A percentile compares a stretch with the other conserved stretches of the same genome.
phyloP scores from a whole-genome alignment of 2,329 filamentous ascomycete species.

The Clonostachys chloroleuca region DNA sequence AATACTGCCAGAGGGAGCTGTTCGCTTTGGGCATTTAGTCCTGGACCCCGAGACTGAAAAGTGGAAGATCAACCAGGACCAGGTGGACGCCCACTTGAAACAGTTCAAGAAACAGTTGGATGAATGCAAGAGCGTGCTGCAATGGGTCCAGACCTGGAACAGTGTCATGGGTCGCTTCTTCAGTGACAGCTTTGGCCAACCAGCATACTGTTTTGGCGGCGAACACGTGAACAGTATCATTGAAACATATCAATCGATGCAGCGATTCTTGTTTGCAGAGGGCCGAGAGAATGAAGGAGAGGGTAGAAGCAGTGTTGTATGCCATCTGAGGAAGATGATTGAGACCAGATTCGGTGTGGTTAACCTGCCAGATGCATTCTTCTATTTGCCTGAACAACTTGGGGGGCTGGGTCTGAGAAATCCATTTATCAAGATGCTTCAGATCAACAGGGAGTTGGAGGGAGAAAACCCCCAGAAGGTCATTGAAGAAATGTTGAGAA shows the following conservation, averaged over 20 bases:
- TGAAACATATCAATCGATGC: conserved; percentile 31
- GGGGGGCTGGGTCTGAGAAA: conserved; percentile 41
- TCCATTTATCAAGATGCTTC: conserved; percentile 35
- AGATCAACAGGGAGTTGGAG: conserved; percentile 19
- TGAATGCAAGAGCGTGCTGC: conserved; percentile 38
- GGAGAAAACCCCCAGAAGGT: neutral
- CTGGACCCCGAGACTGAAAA: conserved; percentile 21
- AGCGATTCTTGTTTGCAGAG: conserved; percentile 26
- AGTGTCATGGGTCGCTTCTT: conserved; percentile 40
- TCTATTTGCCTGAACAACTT: conserved; percentile 37
- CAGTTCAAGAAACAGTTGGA: conserved; percentile 50
- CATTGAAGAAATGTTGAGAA: neutral
- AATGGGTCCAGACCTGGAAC: conserved; percentile 37
- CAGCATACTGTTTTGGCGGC: conserved; percentile 36
- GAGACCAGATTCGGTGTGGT: conserved; percentile 23
- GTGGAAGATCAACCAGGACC: conserved; percentile 48
- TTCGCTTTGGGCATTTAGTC: neutral
- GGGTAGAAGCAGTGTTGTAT: conserved; percentile 13
- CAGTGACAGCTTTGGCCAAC: conserved; percentile 36
- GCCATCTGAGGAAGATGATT: conserved; percentile 21
- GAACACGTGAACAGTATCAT: conserved; percentile 37
- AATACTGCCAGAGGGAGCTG: neutral
- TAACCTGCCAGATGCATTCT: conserved; percentile 37
- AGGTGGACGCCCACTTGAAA: conserved; percentile 47
- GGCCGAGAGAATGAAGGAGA: conserved; percentile 1